phyloP scores from a whole-genome alignment of 371 early-diverging fungal genomes.

The Hamiltosporidium magnivora region DNA sequence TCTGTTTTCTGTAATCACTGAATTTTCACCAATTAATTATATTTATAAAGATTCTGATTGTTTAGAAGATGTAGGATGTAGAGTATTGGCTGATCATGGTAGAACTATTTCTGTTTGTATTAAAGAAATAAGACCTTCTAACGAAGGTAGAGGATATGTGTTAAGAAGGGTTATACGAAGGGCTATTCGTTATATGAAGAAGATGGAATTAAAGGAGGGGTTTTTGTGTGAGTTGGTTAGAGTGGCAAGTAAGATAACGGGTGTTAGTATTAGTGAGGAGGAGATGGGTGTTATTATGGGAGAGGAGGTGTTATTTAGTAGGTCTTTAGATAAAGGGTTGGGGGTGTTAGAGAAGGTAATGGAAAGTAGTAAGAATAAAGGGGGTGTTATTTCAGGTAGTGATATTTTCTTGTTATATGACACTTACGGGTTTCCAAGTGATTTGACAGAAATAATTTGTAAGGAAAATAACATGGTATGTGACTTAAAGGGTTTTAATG shows the following conservation, averaged over 20 bases:
- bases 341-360: constrained; percentile 72
- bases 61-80: constrained; percentile 53
- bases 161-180: constrained; percentile 89
- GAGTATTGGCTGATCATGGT: constrained; percentile 94
- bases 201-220: constrained; percentile 73
- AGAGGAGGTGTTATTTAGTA: constrained; percentile 84
- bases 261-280: constrained; percentile 61
- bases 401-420: constrained; percentile 95
- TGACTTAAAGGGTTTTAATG: constrained; percentile 71
- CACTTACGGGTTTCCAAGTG: constrained; percentile 97
- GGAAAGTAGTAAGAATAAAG: constrained; percentile 59
- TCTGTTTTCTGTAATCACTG: constrained; percentile 17
- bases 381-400: constrained; percentile 64
- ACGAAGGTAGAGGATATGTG: constrained; percentile 96
- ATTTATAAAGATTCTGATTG: too few species aligned
- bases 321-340: constrained; percentile 91
- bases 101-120: constrained; percentile 92
- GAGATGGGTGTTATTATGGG: constrained; percentile 79
- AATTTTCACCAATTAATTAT: too few species aligned
- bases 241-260: constrained; percentile 63
- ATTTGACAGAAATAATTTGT: constrained; percentile 89
- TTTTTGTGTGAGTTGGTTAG: constrained; percentile 69
- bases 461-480: constrained; percentile 77
- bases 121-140: constrained; percentile 84
- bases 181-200: constrained; percentile 82